A percentile compares a stretch with the other conserved stretches of the same genome.
These are phyloP conservation scores for Babesia sp. DNA, from an alignment of 169 alveolate genomes.

Conservation along the genomic window DNA sequence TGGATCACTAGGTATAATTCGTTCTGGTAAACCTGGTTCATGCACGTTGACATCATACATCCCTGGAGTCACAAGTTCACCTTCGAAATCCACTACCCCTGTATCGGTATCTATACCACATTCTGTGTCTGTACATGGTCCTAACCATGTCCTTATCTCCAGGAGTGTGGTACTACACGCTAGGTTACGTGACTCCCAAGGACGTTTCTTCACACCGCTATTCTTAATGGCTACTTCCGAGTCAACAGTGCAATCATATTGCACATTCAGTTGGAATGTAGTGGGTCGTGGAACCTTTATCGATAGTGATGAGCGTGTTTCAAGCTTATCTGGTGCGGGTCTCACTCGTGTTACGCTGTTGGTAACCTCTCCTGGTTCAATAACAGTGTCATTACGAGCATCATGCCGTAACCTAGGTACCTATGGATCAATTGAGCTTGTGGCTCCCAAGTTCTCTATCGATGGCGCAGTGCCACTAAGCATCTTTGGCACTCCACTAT, in stretches of 20 bases:
- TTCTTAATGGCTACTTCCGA: constrained; percentile 15
- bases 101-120: constrained; percentile 22
- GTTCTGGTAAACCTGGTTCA: constrained; percentile 4
- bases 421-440: background rate
- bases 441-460: background rate
- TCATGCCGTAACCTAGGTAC: constrained; percentile 20
- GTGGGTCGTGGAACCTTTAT: constrained; percentile 21
- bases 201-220: constrained; percentile 14
- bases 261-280: constrained; percentile 21
- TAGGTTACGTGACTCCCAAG: background rate
- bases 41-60: constrained; percentile 29
- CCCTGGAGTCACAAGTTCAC: constrained; percentile 1
- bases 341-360: constrained; percentile 3
- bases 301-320: constrained; percentile 9
- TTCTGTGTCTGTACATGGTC: constrained; percentile 3
- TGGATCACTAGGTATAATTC: constrained; percentile 7
- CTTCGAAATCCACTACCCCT: constrained; percentile 11
- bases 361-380: constrained; percentile 16
- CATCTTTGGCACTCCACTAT: background rate
- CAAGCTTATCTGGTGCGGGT: constrained; percentile 21
- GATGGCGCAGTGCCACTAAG: constrained; percentile 4
- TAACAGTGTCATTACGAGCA: constrained; percentile 9
- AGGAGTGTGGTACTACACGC: constrained; percentile 14
- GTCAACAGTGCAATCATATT: constrained; percentile 5
- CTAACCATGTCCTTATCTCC: background rate